Percentiles rank a stretch among this genome's conserved stretches.
Conservation (phyloP, 2,329 filamentous ascomycete species). For the Calonectria multiphialidica region DNA sequence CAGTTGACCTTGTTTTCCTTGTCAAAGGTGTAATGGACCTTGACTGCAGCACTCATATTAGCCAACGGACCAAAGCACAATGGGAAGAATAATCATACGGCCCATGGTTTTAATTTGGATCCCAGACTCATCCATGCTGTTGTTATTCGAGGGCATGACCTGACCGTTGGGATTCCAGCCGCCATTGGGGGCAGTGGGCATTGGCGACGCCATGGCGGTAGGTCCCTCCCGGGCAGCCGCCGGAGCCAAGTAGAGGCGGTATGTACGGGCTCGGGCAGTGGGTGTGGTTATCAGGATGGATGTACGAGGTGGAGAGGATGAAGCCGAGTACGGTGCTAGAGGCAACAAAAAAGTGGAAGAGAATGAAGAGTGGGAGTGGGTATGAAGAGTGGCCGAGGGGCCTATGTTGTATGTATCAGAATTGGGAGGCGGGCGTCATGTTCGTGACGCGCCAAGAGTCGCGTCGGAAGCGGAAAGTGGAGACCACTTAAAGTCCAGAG, state of each 20-base stretch:
- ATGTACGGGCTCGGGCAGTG: constrained; percentile 9
- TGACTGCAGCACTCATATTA: constrained; percentile 70
- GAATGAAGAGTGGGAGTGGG: background rate
- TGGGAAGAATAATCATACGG: constrained; percentile 61
- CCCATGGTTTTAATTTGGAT: constrained; percentile 74
- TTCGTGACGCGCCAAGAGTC: constrained; percentile 54
- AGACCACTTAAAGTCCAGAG: constrained; percentile 39
- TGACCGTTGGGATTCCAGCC: constrained; percentile 48
- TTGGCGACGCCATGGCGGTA: constrained; percentile 54
- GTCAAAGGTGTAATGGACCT: constrained; percentile 97
- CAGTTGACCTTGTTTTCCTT: constrained; percentile 89
- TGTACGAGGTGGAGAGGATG: background rate
- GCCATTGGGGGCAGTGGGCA: constrained; percentile 47
- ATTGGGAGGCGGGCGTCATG: constrained; percentile 52
- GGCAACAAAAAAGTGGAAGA: background rate
- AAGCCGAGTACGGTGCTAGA: background rate
- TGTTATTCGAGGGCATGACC: constrained; percentile 43
- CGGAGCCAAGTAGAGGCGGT: constrained; percentile 26
- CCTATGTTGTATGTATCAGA: constrained; percentile 44
- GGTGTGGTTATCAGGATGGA: background rate
- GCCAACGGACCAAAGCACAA: constrained; percentile 23
- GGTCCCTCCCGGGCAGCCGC: constrained; percentile 40
- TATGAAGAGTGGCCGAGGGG: constrained; percentile 33
- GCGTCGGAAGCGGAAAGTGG: constrained; percentile 46
- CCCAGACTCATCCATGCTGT: constrained; percentile 58